phyloP scores from a whole-genome alignment of 306 rosid genomes.

The Potentilla sterilis region DNA sequence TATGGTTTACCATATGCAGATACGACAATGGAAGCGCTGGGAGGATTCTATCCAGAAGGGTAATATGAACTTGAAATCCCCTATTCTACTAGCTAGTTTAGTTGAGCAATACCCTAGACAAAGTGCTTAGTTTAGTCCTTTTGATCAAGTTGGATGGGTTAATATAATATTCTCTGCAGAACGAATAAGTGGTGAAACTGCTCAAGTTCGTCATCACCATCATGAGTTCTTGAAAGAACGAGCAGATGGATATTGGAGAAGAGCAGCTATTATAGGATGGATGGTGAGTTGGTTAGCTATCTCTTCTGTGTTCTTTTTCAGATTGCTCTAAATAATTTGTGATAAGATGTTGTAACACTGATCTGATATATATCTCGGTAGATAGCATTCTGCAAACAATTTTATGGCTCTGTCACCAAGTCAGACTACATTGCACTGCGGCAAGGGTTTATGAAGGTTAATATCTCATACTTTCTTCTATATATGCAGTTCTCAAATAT shows the following conservation, averaged over 20 bases:
- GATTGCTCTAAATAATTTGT: neutral
- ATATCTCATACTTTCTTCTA: neutral
- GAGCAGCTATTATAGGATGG: conserved; percentile 68
- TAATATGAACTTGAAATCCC: conserved; percentile 32
- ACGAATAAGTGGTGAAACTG: neutral
- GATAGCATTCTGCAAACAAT: conserved; percentile 84
- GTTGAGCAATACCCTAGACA: neutral
- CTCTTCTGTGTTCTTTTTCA: neutral
- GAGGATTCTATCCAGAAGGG: conserved; percentile 41
- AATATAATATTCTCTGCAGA: conserved; percentile 14
- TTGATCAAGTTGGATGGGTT: conserved; percentile 3
- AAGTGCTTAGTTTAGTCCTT: conserved; percentile 10
- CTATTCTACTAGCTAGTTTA: conserved; percentile 5
- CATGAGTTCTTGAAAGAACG: conserved; percentile 37
- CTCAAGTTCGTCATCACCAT: neutral
- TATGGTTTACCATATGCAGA: conserved; percentile 38
- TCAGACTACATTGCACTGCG: conserved; percentile 74
- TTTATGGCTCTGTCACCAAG: conserved; percentile 63
- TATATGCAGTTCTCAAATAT: neutral
- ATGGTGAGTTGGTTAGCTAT: conserved; percentile 42
- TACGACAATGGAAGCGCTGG: conserved; percentile 73
- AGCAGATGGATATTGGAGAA: conserved; percentile 64
- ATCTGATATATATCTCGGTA: conserved; percentile 23
- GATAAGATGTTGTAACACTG: neutral
- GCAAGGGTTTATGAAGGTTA: conserved; percentile 77